Conservation (phyloP, 2,329 filamentous ascomycete species). For the Alternaria arborescens region DNA sequence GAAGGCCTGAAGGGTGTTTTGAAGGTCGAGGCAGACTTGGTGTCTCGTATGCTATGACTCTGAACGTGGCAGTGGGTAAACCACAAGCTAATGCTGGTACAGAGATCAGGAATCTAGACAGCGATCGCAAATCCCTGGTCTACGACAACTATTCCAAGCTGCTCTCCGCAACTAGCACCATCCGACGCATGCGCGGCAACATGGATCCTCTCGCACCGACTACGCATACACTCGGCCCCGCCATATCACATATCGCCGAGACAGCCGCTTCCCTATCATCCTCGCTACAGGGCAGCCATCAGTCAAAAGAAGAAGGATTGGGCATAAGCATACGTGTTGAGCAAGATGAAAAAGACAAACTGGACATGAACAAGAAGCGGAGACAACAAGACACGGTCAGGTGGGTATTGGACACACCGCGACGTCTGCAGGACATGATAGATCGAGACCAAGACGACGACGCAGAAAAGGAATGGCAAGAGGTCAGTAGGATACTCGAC, state of each 20-base stretch:
- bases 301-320: slow-evolving; percentile 31
- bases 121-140: slow-evolving; percentile 94
- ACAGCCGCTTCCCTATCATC: slow-evolving; percentile 59
- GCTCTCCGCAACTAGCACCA: slow-evolving; percentile 96
- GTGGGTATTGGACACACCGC: slow-evolving; percentile 70
- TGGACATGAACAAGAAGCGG: slow-evolving; percentile 45
- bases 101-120: slow-evolving; percentile 89
- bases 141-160: slow-evolving; percentile 99
- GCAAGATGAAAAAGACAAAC: slow-evolving; percentile 25
- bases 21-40: slow-evolving; percentile 72
- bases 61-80: not conserved
- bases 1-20: slow-evolving; percentile 74
- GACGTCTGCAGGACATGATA: slow-evolving; percentile 66
- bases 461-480: slow-evolving; percentile 63
- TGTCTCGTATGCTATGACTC: slow-evolving; percentile 55
- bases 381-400: slow-evolving; percentile 65
- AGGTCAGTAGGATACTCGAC: slow-evolving; percentile 51
- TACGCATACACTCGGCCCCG: slow-evolving; percentile 75
- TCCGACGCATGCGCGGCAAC: slow-evolving; percentile 83
- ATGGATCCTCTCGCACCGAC: slow-evolving; percentile 82
- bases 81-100: not conserved
- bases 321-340: slow-evolving; percentile 38
- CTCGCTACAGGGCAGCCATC: slow-evolving; percentile 44
- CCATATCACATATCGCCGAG: slow-evolving; percentile 77
- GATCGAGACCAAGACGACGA: slow-evolving; percentile 67